phyloP scores from a whole-genome alignment of 257 asterid species.

The Asclepias syriaca region DNA sequence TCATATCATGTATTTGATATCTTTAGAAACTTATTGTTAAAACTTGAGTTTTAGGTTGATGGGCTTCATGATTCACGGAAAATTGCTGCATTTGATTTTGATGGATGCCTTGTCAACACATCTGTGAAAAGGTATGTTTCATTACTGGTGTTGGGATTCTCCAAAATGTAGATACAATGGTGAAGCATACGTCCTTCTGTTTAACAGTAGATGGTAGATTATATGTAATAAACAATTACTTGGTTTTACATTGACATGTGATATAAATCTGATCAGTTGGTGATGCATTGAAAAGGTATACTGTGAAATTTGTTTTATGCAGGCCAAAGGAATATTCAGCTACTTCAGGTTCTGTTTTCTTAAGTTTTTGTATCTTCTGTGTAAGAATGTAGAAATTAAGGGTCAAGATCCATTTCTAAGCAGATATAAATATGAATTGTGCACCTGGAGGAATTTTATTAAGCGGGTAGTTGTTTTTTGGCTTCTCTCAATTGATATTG shows the following conservation, averaged over 20 bases:
- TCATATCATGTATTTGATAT: not conserved
- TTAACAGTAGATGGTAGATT: not conserved
- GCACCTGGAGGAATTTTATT: not conserved
- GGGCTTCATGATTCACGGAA: conserved; percentile 69
- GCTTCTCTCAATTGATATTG: not conserved
- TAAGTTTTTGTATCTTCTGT: not conserved
- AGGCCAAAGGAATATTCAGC: not conserved
- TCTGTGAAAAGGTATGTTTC: conserved; percentile 63
- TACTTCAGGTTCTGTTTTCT: not conserved
- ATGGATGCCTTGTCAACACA: conserved; percentile 91
- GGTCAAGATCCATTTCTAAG: not conserved
- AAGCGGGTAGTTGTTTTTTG: not conserved
- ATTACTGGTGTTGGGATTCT: conserved; percentile 10
- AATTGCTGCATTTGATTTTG: conserved; percentile 99
- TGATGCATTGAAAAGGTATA: not conserved
- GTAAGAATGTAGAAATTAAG: not conserved
- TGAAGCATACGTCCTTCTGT: not conserved
- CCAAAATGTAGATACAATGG: not conserved
- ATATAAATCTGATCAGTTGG: not conserved
- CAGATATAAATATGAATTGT: not conserved
- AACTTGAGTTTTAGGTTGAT: conserved; percentile 46
- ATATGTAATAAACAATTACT: not conserved
- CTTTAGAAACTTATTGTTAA: not conserved
- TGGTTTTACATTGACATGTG: not conserved
- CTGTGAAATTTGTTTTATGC: not conserved